These are phyloP conservation scores for Chrysoporthe deuterocubensis DNA, from an alignment of 2,329 filamentous ascomycete species.

Conservation along the genomic window DNA sequence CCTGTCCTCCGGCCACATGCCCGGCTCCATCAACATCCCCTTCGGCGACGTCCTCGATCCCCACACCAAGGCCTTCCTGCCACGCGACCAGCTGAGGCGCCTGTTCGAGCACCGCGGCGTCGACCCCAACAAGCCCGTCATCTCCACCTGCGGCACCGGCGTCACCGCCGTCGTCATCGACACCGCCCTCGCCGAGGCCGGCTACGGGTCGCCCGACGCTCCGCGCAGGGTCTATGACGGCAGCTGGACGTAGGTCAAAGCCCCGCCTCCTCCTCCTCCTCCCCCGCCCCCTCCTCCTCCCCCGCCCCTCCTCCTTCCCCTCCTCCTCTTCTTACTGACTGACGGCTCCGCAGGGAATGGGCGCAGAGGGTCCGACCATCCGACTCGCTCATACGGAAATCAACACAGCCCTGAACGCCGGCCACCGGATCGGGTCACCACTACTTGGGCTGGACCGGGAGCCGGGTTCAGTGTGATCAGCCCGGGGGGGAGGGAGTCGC, in stretches of 20 bases:
- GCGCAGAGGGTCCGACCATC: slow-evolving; percentile 65
- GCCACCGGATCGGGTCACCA: slow-evolving; percentile 1
- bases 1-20: slow-evolving; percentile 88
- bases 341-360: slow-evolving; percentile 58
- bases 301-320: background rate
- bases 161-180: slow-evolving; percentile 93
- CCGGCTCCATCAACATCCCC: slow-evolving; percentile 82
- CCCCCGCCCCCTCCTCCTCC: no score
- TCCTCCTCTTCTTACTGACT: slow-evolving; percentile 22
- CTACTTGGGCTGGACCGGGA: slow-evolving; percentile 7
- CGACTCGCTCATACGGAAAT: slow-evolving; percentile 63
- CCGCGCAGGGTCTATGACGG: slow-evolving; percentile 84
- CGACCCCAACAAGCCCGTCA: slow-evolving; percentile 77
- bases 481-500: background rate
- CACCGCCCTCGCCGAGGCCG: slow-evolving; percentile 79
- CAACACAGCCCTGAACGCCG: slow-evolving; percentile 17
- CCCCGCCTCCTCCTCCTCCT: background rate
- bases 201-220: slow-evolving; percentile 68
- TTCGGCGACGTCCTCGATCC: slow-evolving; percentile 81
- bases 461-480: slow-evolving; percentile 11
- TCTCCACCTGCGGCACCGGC: slow-evolving; percentile 89
- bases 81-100: slow-evolving; percentile 71
- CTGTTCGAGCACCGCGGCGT: slow-evolving; percentile 82
- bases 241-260: slow-evolving; percentile 85
- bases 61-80: slow-evolving; percentile 77